phyloP scores from a whole-genome alignment of 176 grass and related monocot genomes.

The Hsuehochloa calcarea region DNA sequence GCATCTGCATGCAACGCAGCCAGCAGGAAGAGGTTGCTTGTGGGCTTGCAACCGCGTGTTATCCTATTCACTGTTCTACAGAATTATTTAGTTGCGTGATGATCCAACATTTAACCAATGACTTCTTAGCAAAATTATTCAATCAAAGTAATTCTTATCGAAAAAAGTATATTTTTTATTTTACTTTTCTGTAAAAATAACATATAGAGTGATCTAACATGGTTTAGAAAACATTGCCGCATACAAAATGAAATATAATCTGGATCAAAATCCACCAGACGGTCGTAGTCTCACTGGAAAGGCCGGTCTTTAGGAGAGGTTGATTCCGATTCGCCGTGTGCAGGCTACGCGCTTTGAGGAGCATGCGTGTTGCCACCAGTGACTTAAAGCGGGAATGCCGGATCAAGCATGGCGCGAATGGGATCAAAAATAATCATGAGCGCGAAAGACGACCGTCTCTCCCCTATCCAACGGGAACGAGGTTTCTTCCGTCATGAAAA shows the following conservation, averaged over 20 bases:
- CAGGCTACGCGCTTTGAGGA: background rate
- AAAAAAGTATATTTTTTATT: background rate
- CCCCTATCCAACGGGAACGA: background rate
- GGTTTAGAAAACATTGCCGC: too few species aligned
- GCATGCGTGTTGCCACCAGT: background rate
- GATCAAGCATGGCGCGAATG: background rate
- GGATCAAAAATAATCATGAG: background rate
- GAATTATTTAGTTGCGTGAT: too few species aligned
- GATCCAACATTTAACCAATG: background rate
- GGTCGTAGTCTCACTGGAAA: background rate
- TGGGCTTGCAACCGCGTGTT: background rate
- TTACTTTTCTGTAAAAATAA: background rate
- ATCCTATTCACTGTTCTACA: background rate
- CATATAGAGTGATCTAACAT: too few species aligned
- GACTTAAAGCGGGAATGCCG: constrained; percentile 6
- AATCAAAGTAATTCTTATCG: background rate
- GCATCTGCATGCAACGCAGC: background rate
- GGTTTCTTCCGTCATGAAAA: too few species aligned
- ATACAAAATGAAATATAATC: background rate
- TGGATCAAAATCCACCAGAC: background rate
- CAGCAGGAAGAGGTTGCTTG: too few species aligned
- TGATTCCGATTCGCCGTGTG: background rate
- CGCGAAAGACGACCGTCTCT: background rate
- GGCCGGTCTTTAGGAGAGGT: background rate
- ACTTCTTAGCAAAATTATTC: background rate